phyloP scores from a whole-genome alignment of 805 yeast genomes.

The Wickerhamiella azymoides region DNA sequence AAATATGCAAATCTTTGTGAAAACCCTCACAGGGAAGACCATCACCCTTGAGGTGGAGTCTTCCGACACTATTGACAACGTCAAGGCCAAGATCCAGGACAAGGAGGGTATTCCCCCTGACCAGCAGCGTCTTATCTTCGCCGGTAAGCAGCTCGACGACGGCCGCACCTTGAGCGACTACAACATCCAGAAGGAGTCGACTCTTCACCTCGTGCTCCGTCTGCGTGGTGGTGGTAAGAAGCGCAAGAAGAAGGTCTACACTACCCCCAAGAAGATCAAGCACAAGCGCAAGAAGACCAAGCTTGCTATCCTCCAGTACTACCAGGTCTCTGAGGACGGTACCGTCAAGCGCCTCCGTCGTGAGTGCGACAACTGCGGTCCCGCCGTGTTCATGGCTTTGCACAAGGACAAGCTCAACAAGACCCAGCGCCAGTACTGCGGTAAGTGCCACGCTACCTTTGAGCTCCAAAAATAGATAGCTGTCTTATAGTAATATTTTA shows the following conservation, averaged over 20 bases:
- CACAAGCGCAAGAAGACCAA: conserved; percentile 99
- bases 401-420: conserved; percentile 95
- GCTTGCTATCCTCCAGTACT: conserved; percentile 98
- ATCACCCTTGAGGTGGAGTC: conserved; percentile 97
- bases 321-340: conserved; percentile 98
- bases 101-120: conserved; percentile 97
- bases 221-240: conserved; percentile 99
- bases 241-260: conserved; percentile 99
- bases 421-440: conserved; percentile 98
- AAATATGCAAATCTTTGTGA: conserved; percentile 71
- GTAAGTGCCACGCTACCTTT: conserved; percentile 96
- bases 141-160: conserved; percentile 89
- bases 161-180: conserved; percentile 94
- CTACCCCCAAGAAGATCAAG: conserved; percentile 99
- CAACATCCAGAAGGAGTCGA: conserved; percentile 97
- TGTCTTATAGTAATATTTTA: background rate
- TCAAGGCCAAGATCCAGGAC: conserved; percentile 92
- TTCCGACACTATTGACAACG: conserved; percentile 93
- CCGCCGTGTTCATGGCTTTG: conserved; percentile 96
- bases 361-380: conserved; percentile 97
- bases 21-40: conserved; percentile 98
- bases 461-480: conserved; percentile 28
- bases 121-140: conserved; percentile 93
- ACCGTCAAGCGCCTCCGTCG: conserved; percentile 97
- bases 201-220: conserved; percentile 90